Base-by-base conservation (phyloP, 306 rosid genomes). In the Dryas alaskensis region DNA sequence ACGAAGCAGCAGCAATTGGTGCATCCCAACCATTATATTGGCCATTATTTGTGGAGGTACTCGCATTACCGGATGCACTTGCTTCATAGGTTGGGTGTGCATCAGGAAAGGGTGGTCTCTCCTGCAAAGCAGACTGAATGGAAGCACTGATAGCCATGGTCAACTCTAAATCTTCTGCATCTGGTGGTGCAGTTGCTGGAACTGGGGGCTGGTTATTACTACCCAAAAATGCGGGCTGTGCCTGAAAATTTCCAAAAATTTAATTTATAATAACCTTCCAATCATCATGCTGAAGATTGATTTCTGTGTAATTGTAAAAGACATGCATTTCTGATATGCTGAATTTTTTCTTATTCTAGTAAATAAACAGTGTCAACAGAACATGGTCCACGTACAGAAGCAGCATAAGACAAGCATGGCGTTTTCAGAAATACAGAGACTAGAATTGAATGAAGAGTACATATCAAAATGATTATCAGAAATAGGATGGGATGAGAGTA, bases 121-220 rank as follows among this genome's bases (percentile, higher is more conserved):
- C 94, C 58, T 79, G 92, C 40, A 76, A 6, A 77, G 92, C 87
- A 64, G 86, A 69, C 81, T 90, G 92, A 60, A 92, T 66, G 59
- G 98, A 92, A 68, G 91, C 93, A 50, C 75, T 83, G 76, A 92
- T 70, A 52, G 96, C 96, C 89, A 88, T 82, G 59, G 81, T 86
- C 67, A 92, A 61, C 76, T 87, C 95, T 55, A 80, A 65, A 81
- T 90, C 97, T 88, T 87, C 99, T 19, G 89, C 84, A 70, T 74
- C 64, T 74, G 85, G 86, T 31, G 99, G 97, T 60, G 96, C 96
- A 43, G 92, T 86, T 59, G 99, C 89, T 54, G 87, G 86, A 76
- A 14, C 77, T 27, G 88, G 77, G 49, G 76, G 46, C 68, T 77
- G 86, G 82, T 76, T 85, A 70, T 37, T 73, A 31, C 61, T 73